Conservation (phyloP, 768 basidiomycete genomes). For the Boletus vermiculosoides region DNA sequence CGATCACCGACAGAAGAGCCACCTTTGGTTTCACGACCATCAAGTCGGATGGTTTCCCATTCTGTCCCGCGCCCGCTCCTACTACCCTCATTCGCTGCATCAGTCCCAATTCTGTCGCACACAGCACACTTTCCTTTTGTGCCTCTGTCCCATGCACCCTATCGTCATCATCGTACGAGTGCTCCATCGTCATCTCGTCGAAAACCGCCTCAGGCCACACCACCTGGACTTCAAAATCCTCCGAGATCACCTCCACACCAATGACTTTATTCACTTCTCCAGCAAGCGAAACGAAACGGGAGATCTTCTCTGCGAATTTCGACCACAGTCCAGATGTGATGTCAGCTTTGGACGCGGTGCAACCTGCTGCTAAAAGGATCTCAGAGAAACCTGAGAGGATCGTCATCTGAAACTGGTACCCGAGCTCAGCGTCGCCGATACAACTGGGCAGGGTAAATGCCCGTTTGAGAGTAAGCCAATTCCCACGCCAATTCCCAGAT, state of each 20-base stretch:
- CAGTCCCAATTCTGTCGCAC: conserved; percentile 35
- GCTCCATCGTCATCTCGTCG: conserved; percentile 21
- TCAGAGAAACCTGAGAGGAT: conserved; percentile 25
- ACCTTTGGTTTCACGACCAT: conserved; percentile 36
- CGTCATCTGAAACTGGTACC: conserved; percentile 1
- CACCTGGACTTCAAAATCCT: conserved; percentile 26
- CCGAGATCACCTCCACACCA: conserved; percentile 23
- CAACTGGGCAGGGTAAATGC: not conserved
- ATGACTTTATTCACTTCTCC: conserved; percentile 41
- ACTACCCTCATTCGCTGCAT: conserved; percentile 22
- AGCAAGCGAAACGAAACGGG: conserved; percentile 42
- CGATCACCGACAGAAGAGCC: conserved; percentile 30
- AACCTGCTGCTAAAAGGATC: conserved; percentile 29
- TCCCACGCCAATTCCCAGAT: conserved; percentile 31
- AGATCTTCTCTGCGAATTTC: conserved; percentile 42
- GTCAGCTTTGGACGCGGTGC: conserved; percentile 13
- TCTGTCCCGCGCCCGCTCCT: conserved; percentile 7
- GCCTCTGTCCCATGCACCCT: not conserved
- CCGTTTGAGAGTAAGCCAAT: conserved; percentile 8
- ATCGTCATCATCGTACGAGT: conserved; percentile 22
- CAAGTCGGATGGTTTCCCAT: conserved; percentile 15
- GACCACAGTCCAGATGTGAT: conserved; percentile 40
- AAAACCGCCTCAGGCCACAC: conserved; percentile 11
- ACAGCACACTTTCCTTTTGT: conserved; percentile 22
- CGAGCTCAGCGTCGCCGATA: conserved; percentile 17